phyloP scores from a whole-genome alignment of 768 basidiomycete genomes.

The Amyloporia xantha region DNA sequence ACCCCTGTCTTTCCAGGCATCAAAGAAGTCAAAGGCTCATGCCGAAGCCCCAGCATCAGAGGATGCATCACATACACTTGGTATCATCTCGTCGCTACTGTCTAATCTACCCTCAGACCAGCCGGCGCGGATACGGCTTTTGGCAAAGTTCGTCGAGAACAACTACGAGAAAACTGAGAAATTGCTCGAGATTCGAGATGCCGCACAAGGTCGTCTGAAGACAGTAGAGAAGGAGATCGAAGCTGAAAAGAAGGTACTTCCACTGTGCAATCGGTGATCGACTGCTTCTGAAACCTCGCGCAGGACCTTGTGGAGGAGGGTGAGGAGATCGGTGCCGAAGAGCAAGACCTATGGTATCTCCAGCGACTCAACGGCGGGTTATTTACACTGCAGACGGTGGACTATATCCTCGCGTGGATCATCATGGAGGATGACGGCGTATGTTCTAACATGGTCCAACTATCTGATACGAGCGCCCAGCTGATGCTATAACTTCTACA shows the following conservation, averaged over 20 bases:
- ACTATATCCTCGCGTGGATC: constrained; percentile 93
- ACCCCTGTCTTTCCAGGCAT: not conserved
- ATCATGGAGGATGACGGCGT: constrained; percentile 99
- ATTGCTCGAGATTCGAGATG: constrained; percentile 80
- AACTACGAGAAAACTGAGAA: constrained; percentile 95
- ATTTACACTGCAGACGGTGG: constrained; percentile 83
- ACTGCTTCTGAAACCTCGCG: not conserved
- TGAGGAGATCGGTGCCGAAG: constrained; percentile 50
- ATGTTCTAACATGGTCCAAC: constrained; percentile 27
- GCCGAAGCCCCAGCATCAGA: constrained; percentile 54
- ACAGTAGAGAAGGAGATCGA: constrained; percentile 62
- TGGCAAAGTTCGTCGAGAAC: constrained; percentile 90
- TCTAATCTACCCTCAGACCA: constrained; percentile 86
- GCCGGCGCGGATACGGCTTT: constrained; percentile 65
- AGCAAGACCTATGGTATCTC: constrained; percentile 79
- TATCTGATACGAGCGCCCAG: constrained; percentile 2
- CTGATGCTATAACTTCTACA: constrained; percentile 26
- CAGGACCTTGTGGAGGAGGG: constrained; percentile 52
- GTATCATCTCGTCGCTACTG: constrained; percentile 82
- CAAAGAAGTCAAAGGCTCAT: constrained; percentile 57
- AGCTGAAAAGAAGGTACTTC: constrained; percentile 54
- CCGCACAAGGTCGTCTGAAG: constrained; percentile 52
- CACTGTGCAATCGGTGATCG: too few relatives aligned
- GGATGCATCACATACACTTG: constrained; percentile 82
- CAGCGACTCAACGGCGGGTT: constrained; percentile 81